Percentiles rank a stretch among this genome's conserved stretches.
phyloP scores from a whole-genome alignment of 2,329 filamentous ascomycete genomes.

The Diaporthe australafricana region DNA sequence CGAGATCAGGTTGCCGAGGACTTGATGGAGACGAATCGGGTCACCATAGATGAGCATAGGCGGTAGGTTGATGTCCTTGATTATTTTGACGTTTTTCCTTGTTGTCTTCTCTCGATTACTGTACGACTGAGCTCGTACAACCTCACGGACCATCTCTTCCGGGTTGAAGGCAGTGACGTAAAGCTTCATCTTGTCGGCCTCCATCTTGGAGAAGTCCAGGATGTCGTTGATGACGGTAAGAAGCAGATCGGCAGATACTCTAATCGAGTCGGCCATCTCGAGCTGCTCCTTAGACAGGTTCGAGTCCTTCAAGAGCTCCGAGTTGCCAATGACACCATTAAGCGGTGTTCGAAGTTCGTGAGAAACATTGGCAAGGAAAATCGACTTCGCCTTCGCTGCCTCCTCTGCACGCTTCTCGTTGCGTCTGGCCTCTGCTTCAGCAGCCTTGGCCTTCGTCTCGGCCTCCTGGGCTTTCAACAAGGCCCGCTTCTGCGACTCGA shows the following conservation, averaged over 20 bases:
- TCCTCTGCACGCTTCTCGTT: slow-evolving; percentile 87
- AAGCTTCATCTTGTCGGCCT: slow-evolving; percentile 87
- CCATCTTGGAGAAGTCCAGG: slow-evolving; percentile 93
- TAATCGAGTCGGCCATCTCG: slow-evolving; percentile 89
- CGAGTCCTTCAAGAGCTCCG: slow-evolving; percentile 83
- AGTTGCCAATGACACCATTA: slow-evolving; percentile 90
- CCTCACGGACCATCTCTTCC: slow-evolving; percentile 74
- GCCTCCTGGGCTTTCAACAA: slow-evolving; percentile 78
- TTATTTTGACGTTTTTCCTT: slow-evolving; percentile 71
- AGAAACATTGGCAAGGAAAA: slow-evolving; percentile 83
- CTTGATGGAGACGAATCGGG: slow-evolving; percentile 74
- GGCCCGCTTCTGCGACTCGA: slow-evolving; percentile 80
- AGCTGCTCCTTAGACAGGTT: slow-evolving; percentile 79
- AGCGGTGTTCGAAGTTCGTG: slow-evolving; percentile 86
- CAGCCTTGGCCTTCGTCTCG: slow-evolving; percentile 80
- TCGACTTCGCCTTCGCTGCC: slow-evolving; percentile 84
- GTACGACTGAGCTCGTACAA: slow-evolving; percentile 74
- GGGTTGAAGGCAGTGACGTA: slow-evolving; percentile 78
- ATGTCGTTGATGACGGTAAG: slow-evolving; percentile 97
- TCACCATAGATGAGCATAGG: slow-evolving; percentile 79
- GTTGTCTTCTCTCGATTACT: slow-evolving; percentile 73
- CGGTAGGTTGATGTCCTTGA: slow-evolving; percentile 78
- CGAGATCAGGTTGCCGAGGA: slow-evolving; percentile 85
- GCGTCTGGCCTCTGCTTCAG: slow-evolving; percentile 80
- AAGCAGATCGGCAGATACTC: slow-evolving; percentile 85